These are phyloP conservation scores for Friedmanniomyces simplex DNA, from an alignment of 495 filamentous ascomycete species.

Conservation along the genomic window DNA sequence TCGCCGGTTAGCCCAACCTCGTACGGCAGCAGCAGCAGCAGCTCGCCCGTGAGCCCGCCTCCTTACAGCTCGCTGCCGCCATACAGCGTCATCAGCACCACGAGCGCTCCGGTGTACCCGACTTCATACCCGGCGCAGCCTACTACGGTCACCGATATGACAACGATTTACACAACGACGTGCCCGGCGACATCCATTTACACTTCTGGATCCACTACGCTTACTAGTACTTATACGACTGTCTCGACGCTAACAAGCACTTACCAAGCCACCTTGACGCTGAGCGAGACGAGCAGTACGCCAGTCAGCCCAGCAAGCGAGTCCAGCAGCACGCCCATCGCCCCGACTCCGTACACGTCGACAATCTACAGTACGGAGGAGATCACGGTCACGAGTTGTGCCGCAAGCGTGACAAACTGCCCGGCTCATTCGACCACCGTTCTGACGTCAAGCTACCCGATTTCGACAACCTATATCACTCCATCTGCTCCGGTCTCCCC, in stretches of 20 bases:
- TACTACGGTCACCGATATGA: constrained; percentile 11
- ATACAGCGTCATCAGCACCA: not conserved
- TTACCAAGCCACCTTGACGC: not conserved
- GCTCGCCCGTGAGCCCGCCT: not conserved
- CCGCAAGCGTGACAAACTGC: constrained; percentile 1
- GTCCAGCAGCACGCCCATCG: not conserved
- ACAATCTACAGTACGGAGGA: constrained; percentile 10
- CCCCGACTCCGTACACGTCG: constrained; percentile 1
- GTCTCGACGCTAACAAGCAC: constrained; percentile 27
- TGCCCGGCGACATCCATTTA: constrained; percentile 15
- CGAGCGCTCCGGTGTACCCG: constrained; percentile 1
- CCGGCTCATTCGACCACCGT: constrained; percentile 7
- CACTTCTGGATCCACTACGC: constrained; percentile 30
- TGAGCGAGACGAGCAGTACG: not conserved
- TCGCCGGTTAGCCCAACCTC: not conserved
- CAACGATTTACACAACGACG: constrained; percentile 13
- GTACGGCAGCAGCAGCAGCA: constrained; percentile 5
- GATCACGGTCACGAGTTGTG: not conserved
- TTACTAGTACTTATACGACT: constrained; percentile 39
- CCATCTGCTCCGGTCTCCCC: not conserved
- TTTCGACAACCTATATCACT: not conserved
- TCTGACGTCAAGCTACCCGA: not conserved
- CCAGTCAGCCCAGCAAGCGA: constrained; percentile 1
- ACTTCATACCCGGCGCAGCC: not conserved
- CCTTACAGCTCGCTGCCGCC: not conserved